Evolutionary conservation across 371 early-diverging fungal genomes (phyloP).

Genomic region (Catenaria anguillulae): DNA sequence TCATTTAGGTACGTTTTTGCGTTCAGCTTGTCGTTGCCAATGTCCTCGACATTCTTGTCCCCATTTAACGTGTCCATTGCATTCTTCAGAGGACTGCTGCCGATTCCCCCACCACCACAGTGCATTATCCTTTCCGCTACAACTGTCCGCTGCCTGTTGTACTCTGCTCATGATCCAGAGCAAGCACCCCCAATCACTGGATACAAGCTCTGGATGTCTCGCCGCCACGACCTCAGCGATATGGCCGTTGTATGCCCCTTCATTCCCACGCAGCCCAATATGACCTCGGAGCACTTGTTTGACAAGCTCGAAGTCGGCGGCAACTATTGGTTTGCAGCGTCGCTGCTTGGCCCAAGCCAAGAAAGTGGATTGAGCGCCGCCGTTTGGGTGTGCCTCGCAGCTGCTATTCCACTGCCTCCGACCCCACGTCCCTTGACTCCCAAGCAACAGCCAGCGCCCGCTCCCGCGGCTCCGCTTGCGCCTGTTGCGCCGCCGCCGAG

Average conservation of each 20-base stretch:
- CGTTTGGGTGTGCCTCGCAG: slow-evolving; percentile 7
- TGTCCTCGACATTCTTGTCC: no score
- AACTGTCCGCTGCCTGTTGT: neutral
- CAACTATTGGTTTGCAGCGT: slow-evolving; percentile 4
- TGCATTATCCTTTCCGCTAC: slow-evolving; percentile 5
- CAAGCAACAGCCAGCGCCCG: neutral
- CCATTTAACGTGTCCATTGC: no score
- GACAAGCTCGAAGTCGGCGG: slow-evolving; percentile 5
- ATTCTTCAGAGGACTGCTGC: neutral
- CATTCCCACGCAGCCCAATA: neutral
- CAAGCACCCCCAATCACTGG: neutral
- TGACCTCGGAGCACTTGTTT: neutral
- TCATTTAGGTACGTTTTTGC: neutral
- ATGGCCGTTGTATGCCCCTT: neutral
- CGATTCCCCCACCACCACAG: neutral
- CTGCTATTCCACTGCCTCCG: neutral
- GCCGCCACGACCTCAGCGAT: neutral
- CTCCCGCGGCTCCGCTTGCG: neutral
- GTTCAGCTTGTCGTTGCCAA: no score
- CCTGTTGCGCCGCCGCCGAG: neutral
- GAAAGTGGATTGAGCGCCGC: slow-evolving; percentile 1
- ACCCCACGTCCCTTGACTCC: neutral
- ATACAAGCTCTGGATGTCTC: slow-evolving; percentile 4
- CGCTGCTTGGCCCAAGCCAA: slow-evolving; percentile 2
- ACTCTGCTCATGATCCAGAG: neutral